phyloP scores from a whole-genome alignment of 805 yeast genomes.

The Hanseniaspora pseudoguilliermondii region DNA sequence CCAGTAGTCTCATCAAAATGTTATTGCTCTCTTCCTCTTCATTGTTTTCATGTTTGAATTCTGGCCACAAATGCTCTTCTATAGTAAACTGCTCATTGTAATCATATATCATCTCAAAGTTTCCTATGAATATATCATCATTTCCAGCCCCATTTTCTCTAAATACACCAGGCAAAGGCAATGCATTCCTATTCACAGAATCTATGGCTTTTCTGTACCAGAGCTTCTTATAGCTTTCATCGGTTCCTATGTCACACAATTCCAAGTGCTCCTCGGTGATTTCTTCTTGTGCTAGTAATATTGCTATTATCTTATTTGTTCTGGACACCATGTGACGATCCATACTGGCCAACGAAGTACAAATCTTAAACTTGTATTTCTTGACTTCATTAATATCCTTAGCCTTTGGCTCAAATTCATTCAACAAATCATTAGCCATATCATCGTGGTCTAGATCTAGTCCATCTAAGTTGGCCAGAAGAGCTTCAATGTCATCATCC shows the following conservation, averaged over 20 bases:
- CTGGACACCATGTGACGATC: conserved; percentile 68
- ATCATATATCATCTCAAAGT: conserved; percentile 74
- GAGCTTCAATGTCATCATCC: conserved; percentile 25
- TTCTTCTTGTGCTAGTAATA: conserved; percentile 40
- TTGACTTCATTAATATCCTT: conserved; percentile 19
- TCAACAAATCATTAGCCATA: conserved; percentile 14
- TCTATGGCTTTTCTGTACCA: conserved; percentile 52
- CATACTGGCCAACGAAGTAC: conserved; percentile 75
- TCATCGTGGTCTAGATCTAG: conserved; percentile 19
- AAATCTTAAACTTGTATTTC: conserved; percentile 57
- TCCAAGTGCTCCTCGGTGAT: conserved; percentile 1
- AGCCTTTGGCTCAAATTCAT: conserved; percentile 14
- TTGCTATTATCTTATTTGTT: conserved; percentile 63
- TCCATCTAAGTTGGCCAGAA: conserved; percentile 21
- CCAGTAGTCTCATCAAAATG: conserved; percentile 9
- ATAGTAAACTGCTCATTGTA: conserved; percentile 70
- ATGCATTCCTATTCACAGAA: conserved; percentile 36
- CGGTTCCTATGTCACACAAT: conserved; percentile 67
- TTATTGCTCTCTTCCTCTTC: conserved; percentile 1
- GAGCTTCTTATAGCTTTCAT: conserved; percentile 67
- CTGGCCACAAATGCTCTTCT: conserved; percentile 24
- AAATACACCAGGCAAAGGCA: conserved; percentile 63
- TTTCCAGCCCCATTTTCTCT: conserved; percentile 61
- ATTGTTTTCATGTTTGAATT: not conserved
- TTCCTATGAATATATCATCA: conserved; percentile 40